Evolutionary conservation across 169 alveolate species (phyloP), one percentile per base, ranked within the genome.

Genomic region (Plasmodium fragile): DNA sequence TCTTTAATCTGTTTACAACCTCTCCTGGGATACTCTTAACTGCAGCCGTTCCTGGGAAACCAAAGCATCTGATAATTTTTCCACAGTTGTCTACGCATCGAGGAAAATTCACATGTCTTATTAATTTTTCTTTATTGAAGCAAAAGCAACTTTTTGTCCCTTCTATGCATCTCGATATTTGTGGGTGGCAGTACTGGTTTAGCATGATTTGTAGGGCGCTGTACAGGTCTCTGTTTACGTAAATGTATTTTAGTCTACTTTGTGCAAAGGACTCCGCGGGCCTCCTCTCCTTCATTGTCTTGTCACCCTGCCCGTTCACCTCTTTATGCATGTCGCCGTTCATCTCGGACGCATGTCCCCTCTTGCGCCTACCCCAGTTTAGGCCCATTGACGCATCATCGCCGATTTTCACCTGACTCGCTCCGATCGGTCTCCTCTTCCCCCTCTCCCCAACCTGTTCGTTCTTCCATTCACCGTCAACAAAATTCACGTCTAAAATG

Each of bases 31-130:
- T 70, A 49, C 2, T 2, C 13, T 81, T 53, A 16, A 16, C 3
- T 49, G 8, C 11, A 25, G 4, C 0, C 28, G 10, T 22, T 10
- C 8, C 1, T 6, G 65, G 13, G 28, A 43, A 18, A 2, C 84
- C 69, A 70, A 7, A 8, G 34, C 94, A 91, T 6, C 1, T 8
- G 4, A 70, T 39, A 3, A 49, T 13, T 22, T 49, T 11, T 28
- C 94, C 94, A 39, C 94, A 91, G 75, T 91, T 91, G 39, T 81
- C 59, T 53, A 91, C 55, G 16, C 94, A 91, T 8, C 28, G 1
- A 16, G 36, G 7, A 0, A 5, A 1, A 13, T 10, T 16, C 16
- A 5, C n/a, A 69, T n/a, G 13, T n/a, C 4, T 10, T 2, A 2
- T 10, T 69, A 53, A 22, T 52, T 43, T 53, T 45, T 18, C 6